Conservation (phyloP, 176 grass and related monocot species). For the Oryza coarctata region DNA sequence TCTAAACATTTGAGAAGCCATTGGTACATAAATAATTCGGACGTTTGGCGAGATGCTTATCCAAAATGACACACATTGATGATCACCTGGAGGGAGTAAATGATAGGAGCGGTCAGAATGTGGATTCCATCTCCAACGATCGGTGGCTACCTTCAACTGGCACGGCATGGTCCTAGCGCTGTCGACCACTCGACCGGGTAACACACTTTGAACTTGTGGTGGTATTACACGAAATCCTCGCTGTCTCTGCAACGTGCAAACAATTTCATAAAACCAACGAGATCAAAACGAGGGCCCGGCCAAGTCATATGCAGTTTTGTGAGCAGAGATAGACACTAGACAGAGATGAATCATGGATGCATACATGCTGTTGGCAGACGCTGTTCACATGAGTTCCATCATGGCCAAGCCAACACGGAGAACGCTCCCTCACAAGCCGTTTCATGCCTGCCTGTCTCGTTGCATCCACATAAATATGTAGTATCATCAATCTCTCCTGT, state of each 20-base stretch:
- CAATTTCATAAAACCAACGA: background rate
- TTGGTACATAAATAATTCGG: background rate
- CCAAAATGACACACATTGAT: background rate
- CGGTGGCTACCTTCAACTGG: background rate
- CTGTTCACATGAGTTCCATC: slow-evolving; percentile 49
- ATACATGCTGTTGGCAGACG: slow-evolving; percentile 9
- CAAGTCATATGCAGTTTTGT: slow-evolving; percentile 28
- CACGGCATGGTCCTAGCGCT: background rate
- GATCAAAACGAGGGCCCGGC: background rate
- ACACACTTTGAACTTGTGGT: background rate
- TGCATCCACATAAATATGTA: background rate
- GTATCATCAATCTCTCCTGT: background rate
- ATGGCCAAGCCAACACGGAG: slow-evolving; percentile 7
- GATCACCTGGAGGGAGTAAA: background rate
- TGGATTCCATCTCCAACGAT: background rate
- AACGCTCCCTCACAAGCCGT: slow-evolving; percentile 29
- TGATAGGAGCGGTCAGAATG: background rate
- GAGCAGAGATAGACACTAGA: background rate
- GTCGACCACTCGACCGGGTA: background rate
- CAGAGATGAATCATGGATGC: no score
- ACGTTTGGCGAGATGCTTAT: background rate
- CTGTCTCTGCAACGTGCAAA: background rate
- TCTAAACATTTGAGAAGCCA: background rate
- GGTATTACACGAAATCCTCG: background rate
- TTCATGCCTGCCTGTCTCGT: background rate